Evolutionary conservation across 176 grass and related monocot genomes (phyloP).

Genomic region (Miscanthus lutarioriparius): DNA sequence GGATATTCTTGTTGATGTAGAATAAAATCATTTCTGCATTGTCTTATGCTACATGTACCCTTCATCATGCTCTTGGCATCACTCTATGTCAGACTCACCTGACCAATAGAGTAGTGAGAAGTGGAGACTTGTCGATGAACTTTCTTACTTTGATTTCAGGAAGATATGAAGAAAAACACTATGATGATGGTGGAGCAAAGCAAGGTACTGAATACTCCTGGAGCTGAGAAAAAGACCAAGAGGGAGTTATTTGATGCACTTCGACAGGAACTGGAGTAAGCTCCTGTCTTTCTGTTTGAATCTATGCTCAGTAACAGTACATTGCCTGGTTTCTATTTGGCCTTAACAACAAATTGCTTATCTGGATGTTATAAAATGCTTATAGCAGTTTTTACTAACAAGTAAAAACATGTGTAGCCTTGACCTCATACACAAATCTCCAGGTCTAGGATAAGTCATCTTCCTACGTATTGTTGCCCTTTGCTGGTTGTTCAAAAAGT

Average conservation of each 20-base stretch:
- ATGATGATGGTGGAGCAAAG: conserved; percentile 99
- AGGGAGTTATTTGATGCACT: conserved; percentile 90
- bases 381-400: background rate
- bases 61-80: background rate
- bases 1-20: background rate
- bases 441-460: background rate
- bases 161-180: conserved; percentile 97
- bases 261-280: conserved; percentile 87
- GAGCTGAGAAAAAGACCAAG: conserved; percentile 95
- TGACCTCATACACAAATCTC: background rate
- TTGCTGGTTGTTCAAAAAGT: background rate
- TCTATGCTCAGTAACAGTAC: background rate
- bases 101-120: background rate
- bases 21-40: background rate
- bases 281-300: conserved; percentile 6
- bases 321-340: background rate
- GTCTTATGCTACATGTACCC: background rate
- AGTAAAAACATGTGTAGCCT: background rate
- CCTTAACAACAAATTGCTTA: background rate
- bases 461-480: conserved; percentile 1
- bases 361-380: background rate
- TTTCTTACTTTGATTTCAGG: conserved; percentile 48
- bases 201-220: conserved; percentile 85
- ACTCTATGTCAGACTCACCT: background rate
- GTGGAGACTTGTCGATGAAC: background rate